Base-by-base conservation (phyloP, 176 grass and related monocot species). In the Puya raimondii region DNA sequence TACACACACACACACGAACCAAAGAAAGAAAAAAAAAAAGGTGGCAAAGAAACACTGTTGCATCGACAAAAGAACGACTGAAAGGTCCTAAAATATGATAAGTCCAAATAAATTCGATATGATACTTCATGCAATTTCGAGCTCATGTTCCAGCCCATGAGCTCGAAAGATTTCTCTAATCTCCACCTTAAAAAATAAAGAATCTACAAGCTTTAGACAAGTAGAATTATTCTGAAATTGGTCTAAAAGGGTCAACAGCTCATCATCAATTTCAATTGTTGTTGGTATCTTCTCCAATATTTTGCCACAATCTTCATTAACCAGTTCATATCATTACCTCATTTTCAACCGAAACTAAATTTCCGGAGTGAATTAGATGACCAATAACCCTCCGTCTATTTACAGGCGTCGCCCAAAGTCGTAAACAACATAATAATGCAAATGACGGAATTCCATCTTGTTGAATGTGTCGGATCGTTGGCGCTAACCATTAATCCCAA, bases 361-460 rank as follows among this genome's bases (percentile, higher is more conserved):
- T 80, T 74, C 89, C 93, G 57, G 81, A 78, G 68, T 92, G 81
- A 64, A 90, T 65, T 69, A 76, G 74, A 51, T 76, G 74, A 71
- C 77, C 80, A 54, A 85, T 68, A 50, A 64, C 65, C 72, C 85
- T 92, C 20, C 82, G 68, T 47, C 52, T 49, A 11, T 80, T 84
- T 51, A 51, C 26, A 1, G 93, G 89, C 51, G 89, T 80, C 27
- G 56, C 48, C 82, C 86, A 84, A n/a, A 85, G 75, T 70, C 89
- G 88, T 66, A 92, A 80, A 18, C 76, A 79, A 70, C 93, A 97
- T 21, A 85, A 66, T 58, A 97, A 76, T 5, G 77, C 81, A 76
- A 88, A 97, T 11, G 93, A 97, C 48, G 93, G 93, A 12, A 73
- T 68, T 48, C 93, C 93, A 12, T 90, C 83, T 72, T 76, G 71